Conservation (phyloP, 2,329 filamentous ascomycete species). For the Exutisphaerella laricina region DNA sequence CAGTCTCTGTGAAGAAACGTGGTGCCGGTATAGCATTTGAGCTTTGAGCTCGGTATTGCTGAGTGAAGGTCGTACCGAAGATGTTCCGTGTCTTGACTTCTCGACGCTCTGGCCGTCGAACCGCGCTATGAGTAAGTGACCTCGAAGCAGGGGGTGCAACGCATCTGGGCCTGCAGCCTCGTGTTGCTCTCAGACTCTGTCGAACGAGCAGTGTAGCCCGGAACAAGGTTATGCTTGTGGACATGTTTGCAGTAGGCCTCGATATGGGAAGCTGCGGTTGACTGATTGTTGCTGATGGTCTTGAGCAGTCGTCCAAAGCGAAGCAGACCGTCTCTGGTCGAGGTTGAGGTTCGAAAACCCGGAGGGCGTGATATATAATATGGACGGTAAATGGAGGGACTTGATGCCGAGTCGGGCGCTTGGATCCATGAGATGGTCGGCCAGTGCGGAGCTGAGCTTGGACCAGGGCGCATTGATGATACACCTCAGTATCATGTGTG, state of each 20-base stretch:
- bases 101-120: slow-evolving; percentile 7
- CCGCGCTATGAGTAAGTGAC: slow-evolving; percentile 7
- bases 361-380: neutral
- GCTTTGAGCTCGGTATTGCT: slow-evolving; percentile 26
- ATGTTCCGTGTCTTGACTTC: slow-evolving; percentile 16
- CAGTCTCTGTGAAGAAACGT: slow-evolving; percentile 27
- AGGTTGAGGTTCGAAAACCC: no score
- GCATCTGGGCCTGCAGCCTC: neutral
- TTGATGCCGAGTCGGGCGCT: neutral
- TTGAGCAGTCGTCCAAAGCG: no score
- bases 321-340: no score
- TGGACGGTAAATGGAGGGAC: neutral
- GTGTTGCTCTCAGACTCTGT: slow-evolving; percentile 6
- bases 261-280: no score
- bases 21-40: slow-evolving; percentile 27
- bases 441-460: no score
- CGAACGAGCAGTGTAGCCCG: slow-evolving; percentile 12
- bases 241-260: no score
- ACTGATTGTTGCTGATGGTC: no score
- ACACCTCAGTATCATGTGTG: no score
- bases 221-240: no score
- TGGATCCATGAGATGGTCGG: slow-evolving; percentile 4
- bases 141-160: slow-evolving; percentile 1
- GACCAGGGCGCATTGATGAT: no score
- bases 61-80: slow-evolving; percentile 15